Conservation (phyloP, 345 rosid genomes). For the Garcia nutans region DNA sequence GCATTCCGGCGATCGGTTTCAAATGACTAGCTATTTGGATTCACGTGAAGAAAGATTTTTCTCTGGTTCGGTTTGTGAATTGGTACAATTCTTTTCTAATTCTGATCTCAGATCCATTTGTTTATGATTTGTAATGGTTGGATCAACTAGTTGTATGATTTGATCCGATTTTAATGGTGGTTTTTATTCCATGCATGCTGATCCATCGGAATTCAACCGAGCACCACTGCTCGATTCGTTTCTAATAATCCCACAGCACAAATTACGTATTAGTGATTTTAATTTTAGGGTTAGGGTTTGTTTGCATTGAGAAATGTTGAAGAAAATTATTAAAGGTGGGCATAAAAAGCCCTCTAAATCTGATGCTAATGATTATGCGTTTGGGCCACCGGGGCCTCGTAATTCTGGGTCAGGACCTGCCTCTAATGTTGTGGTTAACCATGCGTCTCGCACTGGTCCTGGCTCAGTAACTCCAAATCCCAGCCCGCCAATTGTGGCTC, state of each 20-base stretch:
- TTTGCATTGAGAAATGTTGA: conserved; percentile 47
- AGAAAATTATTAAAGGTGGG: conserved; percentile 82
- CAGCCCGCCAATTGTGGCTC: conserved; percentile 24
- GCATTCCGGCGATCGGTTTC: conserved; percentile 18
- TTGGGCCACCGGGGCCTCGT: conserved; percentile 33
- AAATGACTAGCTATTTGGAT: conserved; percentile 6
- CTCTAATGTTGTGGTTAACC: conserved; percentile 61
- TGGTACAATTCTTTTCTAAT: conserved; percentile 16
- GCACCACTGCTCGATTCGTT: background rate
- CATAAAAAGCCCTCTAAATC: conserved; percentile 65
- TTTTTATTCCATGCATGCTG: conserved; percentile 30
- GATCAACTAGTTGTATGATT: conserved; percentile 12
- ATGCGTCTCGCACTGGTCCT: conserved; percentile 51
- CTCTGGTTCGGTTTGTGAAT: conserved; percentile 3
- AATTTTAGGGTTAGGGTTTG: conserved; percentile 27
- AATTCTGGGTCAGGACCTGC: conserved; percentile 42
- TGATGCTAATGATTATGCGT: conserved; percentile 50
- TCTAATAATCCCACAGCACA: background rate
- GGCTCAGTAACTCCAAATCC: conserved; percentile 22
- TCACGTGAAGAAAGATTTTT: background rate
- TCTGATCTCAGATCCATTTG: conserved; percentile 23
- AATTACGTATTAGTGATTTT: background rate
- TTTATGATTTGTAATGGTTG: background rate
- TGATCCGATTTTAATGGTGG: background rate
- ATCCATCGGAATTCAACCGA: conserved; percentile 13